phyloP scores from a whole-genome alignment of 164 flowering plant species.

The Tetrastigma voinierianum region DNA sequence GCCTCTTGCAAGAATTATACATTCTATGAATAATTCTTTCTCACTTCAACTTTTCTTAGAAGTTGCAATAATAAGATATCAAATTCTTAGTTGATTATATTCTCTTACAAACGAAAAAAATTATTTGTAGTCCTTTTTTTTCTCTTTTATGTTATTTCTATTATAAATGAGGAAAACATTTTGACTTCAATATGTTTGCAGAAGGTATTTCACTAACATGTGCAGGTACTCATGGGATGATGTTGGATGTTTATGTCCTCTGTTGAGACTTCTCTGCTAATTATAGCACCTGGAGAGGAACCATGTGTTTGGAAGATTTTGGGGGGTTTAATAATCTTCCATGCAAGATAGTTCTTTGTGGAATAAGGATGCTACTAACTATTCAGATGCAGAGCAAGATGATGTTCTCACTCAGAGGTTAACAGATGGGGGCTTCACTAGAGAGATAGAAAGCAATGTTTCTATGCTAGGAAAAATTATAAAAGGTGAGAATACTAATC shows the following conservation, averaged over 20 bases:
- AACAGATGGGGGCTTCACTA: constrained; percentile 77
- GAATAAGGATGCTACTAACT: constrained; percentile 12
- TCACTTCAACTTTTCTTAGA: neutral
- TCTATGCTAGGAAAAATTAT: constrained; percentile 79
- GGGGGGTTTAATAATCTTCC: constrained; percentile 13
- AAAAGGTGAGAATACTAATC: constrained; percentile 45
- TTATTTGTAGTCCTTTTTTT: no score
- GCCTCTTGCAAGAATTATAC: neutral
- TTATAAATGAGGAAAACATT: neutral
- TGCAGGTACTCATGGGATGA: constrained; percentile 95
- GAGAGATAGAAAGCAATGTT: constrained; percentile 84
- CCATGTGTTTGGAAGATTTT: constrained; percentile 17
- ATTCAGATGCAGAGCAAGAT: constrained; percentile 18
- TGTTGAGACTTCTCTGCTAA: constrained; percentile 93
- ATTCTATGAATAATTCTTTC: neutral
- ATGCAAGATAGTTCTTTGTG: constrained; percentile 14
- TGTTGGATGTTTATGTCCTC: constrained; percentile 97
- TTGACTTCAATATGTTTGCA: constrained; percentile 10
- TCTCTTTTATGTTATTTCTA: no score
- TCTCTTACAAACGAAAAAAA: no score
- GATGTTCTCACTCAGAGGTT: constrained; percentile 38
- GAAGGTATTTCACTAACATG: constrained; percentile 90
- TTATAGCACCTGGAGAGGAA: constrained; percentile 84
- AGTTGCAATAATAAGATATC: neutral
- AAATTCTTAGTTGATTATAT: no score